Base-by-base conservation (phyloP, 2,329 filamentous ascomycete genomes). In the Albifimbria verrucaria region DNA sequence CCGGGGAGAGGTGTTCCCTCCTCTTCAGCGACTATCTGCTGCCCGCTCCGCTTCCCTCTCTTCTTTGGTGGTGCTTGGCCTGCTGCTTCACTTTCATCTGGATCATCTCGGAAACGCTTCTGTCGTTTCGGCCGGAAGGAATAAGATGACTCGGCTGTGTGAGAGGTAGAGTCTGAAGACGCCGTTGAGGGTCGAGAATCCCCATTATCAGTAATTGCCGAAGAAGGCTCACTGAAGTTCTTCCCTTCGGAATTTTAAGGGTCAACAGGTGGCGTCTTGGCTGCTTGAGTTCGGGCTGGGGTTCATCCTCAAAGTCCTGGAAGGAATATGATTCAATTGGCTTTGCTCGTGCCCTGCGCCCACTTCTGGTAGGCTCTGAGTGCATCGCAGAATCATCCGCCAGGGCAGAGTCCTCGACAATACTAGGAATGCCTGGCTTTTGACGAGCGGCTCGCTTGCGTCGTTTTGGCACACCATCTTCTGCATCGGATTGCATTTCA, bases 61-160 rank as follows among this genome's bases (percentile, higher is more conserved):
- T 76, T 75, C 64, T 71, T 72, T 1, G 69, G 62, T 20, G 72
- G 73, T 23, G 66, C 67, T 28, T 72, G 70, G 4, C 65, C 55
- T 12, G 60, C 60, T 26, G 66, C 68, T 17, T 73, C 72, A 15
- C 68, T 69, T 1, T 70, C 76, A 44, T 76, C 74, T 9, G 76
- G 72, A 43, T 80, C 73, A 4, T 80, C 74, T 1, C 74, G 72
- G 69, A 80, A 82, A 48, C 78, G 77, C 59, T 79, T 79, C 59
- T 79, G 78, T 9, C 78, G 73, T 64, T 82, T 82, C 24, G 79
- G 78, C 4, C 80, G 73, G 55, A 83, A 75, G 1, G 80, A 80
- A 59, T 80, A 80, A 5, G 70, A 74, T 0, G 80, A 81, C 49
- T 77, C 77, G 4, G 68, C 70, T 2, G 78, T 81, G 32, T 76